Base-by-base conservation (phyloP, 1,284 basidiomycete species). In the Malassezia restricta region DNA sequence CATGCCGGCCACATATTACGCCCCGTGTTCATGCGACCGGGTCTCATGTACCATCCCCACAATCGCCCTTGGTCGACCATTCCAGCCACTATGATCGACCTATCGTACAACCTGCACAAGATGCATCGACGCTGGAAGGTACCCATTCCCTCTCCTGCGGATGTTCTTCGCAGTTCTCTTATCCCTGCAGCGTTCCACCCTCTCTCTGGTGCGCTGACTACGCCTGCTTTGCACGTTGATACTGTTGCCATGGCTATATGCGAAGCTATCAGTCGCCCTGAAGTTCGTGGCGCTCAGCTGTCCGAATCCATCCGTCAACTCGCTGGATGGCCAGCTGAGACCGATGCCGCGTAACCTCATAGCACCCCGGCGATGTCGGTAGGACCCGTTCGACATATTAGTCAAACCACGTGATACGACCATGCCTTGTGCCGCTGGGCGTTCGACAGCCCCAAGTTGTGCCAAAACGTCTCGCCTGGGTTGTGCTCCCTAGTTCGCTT, bases 41-140 rank as follows among this genome's bases (percentile, higher is more conserved):
- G 91, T 58, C 77, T 98, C 48, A 88, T 98, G 71, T 96, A 96
- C 75, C 90, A 96, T 70, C 86, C 92, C 5, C 89, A 95, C 74
- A 79, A 83, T 57, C 83, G 90, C 32, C 92, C 94, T 6, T 73
- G 89, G 42, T 85, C 86, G 3, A 86, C 89, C 12, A 83, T 89
- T 30, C 79, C 87, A 37, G 90, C 92, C 0, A 84, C 86, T 2
- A 72, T 90, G 44, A 78, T 95, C 43, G 87, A 90, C 68, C 75
- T 91, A 8, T 66, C 66, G 12, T 52, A 60, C 28, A 56, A 59
- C 7, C 37, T 68, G 11, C 70, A 73, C 52, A 48, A 49, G 12
- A 29, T 41, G 42, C 56, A 32, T 58, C 52, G 7, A 43, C 51
- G 5, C 30, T 62, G 29, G 60, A 29, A 53, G 11, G 33, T 71